These are phyloP conservation scores for Pseudogymnoascus sp. DNA, from an alignment of 2,329 filamentous ascomycete genomes.

Conservation along the genomic window DNA sequence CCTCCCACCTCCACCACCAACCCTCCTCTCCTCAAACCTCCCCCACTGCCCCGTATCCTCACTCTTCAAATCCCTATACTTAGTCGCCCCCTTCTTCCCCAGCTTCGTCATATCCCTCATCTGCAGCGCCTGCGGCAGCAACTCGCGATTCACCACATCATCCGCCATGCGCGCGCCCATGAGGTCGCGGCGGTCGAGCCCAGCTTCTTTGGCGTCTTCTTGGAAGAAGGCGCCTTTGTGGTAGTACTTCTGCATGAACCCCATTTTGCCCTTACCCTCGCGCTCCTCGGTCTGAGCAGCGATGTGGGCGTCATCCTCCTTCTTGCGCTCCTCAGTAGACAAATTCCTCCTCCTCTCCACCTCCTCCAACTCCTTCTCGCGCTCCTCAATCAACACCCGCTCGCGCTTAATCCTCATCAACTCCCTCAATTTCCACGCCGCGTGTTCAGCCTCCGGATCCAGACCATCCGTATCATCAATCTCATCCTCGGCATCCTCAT, in stretches of 20 bases:
- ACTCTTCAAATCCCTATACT: conserved; percentile 77
- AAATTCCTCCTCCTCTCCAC: conserved; percentile 82
- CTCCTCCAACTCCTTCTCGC: conserved; percentile 81
- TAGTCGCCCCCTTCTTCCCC: conserved; percentile 83
- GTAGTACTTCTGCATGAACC: conserved; percentile 90
- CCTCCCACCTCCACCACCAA: not conserved
- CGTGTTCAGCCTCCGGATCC: conserved; percentile 80
- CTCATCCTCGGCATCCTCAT: conserved; percentile 61
- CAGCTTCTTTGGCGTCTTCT: conserved; percentile 68
- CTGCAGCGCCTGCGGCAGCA: conserved; percentile 86
- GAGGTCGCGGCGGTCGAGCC: conserved; percentile 72
- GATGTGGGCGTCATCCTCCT: conserved; percentile 75
- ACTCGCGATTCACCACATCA: conserved; percentile 72
- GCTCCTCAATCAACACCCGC: conserved; percentile 73
- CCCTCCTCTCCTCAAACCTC: conserved; percentile 47
- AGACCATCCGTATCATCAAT: conserved; percentile 85
- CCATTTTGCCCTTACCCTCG: conserved; percentile 67
- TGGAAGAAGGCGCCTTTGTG: conserved; percentile 96
- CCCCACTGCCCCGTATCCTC: conserved; percentile 93
- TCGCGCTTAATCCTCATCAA: conserved; percentile 82
- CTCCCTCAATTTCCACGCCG: conserved; percentile 91
- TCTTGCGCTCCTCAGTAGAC: conserved; percentile 72
- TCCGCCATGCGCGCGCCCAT: conserved; percentile 81
- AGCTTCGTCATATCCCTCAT: conserved; percentile 89
- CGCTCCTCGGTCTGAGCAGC: conserved; percentile 57